These are phyloP conservation scores for Pythium rhizo-oryzae DNA, from an alignment of 352 stramenopile genomes.

Conservation along the genomic window DNA sequence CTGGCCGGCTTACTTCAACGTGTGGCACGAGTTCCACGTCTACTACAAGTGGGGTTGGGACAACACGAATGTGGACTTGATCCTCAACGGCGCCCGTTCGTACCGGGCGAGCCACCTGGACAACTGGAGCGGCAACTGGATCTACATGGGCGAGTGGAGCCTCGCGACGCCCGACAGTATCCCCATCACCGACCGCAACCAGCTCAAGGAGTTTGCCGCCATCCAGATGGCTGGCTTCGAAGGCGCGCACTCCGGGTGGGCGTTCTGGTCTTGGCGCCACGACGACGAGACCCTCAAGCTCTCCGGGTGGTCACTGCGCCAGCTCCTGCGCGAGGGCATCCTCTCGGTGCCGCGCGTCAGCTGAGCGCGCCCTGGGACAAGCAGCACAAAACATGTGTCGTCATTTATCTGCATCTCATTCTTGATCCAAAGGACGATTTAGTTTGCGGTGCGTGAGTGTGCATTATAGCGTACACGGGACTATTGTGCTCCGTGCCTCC, in stretches of 20 bases:
- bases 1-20: constrained; percentile 24
- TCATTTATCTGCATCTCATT: too few species aligned
- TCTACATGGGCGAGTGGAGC: constrained; percentile 37
- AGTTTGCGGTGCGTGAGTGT: too few species aligned
- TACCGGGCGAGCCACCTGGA: too few species aligned
- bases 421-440: too few species aligned
- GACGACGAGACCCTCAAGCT: constrained; percentile 5
- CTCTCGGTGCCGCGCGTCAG: neutral
- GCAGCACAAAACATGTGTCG: too few species aligned
- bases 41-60: constrained; percentile 38
- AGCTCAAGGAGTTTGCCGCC: too few species aligned
- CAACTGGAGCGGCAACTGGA: constrained; percentile 18
- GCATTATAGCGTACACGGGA: too few species aligned
- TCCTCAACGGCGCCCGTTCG: constrained; percentile 9
- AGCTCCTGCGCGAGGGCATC: neutral
- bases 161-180: neutral
- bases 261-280: constrained; percentile 33
- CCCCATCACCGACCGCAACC: too few species aligned
- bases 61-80: constrained; percentile 8
- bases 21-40: constrained; percentile 36
- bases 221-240: too few species aligned
- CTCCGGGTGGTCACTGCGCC: constrained; percentile 29
- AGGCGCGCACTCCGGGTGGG: constrained; percentile 15
- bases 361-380: too few species aligned
- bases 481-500: too few species aligned